Evolutionary conservation across 1,139 yeast species (phyloP).

Genomic region (Nadsonia commutata): DNA sequence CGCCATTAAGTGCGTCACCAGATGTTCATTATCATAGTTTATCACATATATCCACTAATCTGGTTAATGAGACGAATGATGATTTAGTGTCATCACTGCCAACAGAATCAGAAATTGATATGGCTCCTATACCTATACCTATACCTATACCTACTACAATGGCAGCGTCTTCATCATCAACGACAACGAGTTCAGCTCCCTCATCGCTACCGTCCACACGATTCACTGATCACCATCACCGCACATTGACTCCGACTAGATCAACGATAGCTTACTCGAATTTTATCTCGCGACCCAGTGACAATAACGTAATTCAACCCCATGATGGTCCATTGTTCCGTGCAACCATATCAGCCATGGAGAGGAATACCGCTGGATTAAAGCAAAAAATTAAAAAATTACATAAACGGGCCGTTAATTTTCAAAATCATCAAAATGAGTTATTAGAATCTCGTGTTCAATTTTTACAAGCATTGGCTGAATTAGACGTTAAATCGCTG

Average conservation of each 20-base stretch:
- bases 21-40: no score
- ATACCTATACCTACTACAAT: neutral
- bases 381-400: slow-evolving; percentile 30
- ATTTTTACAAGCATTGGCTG: slow-evolving; percentile 20
- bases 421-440: slow-evolving; percentile 24
- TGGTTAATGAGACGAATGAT: no score
- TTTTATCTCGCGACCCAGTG: slow-evolving; percentile 17
- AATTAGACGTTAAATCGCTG: slow-evolving; percentile 8
- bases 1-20: no score
- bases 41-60: no score
- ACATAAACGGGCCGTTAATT: slow-evolving; percentile 24
- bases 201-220: slow-evolving; percentile 2
- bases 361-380: slow-evolving; percentile 35
- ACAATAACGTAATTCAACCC: slow-evolving; percentile 22
- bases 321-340: slow-evolving; percentile 72
- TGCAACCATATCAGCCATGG: slow-evolving; percentile 39
- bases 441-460: slow-evolving; percentile 22
- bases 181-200: slow-evolving; percentile 1
- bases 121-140: slow-evolving; percentile 1
- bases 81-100: no score
- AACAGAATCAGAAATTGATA: neutral
- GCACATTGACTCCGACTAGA: neutral
- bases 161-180: neutral
- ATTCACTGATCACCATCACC: neutral
- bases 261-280: slow-evolving; percentile 5